Conservation (phyloP, 2,329 filamentous ascomycete species). For the Fonsecaea multimorphosa region DNA sequence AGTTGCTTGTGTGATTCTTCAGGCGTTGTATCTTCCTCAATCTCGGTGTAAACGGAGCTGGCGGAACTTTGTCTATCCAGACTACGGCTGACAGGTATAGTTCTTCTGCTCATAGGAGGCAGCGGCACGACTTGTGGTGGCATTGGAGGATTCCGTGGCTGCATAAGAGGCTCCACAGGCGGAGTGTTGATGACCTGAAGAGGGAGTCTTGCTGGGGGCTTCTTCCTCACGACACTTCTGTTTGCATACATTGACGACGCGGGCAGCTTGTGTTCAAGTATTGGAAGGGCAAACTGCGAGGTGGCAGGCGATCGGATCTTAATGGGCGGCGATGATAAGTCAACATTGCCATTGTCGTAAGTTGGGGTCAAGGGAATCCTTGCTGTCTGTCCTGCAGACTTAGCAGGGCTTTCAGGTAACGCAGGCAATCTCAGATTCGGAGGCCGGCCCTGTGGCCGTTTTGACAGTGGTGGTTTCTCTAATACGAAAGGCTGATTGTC, state of each 20-base stretch:
- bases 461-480: conserved; percentile 24
- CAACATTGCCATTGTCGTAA: conserved; percentile 40
- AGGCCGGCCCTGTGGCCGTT: conserved; percentile 23
- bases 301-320: conserved; percentile 16
- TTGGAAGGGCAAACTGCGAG: conserved; percentile 2
- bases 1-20: conserved; percentile 33
- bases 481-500: conserved; percentile 33
- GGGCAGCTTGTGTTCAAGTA: conserved; percentile 32
- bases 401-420: conserved; percentile 28
- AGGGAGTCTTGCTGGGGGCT: conserved; percentile 23
- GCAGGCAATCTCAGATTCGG: conserved; percentile 25
- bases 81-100: neutral
- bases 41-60: conserved; percentile 43
- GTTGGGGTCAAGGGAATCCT: conserved; percentile 41
- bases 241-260: conserved; percentile 33
- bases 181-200: conserved; percentile 15
- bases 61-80: conserved; percentile 27
- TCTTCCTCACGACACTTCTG: conserved; percentile 27
- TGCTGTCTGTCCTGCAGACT: conserved; percentile 46
- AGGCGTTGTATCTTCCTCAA: conserved; percentile 36
- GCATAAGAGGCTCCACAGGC: conserved; percentile 13
- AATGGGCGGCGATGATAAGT: conserved; percentile 17
- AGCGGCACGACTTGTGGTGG: conserved; percentile 7
- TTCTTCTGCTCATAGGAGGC: neutral
- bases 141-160: conserved; percentile 20